Evolutionary conservation across 805 yeast genomes (phyloP), one percentile per base, ranked within the genome.

Genomic region (Pichia paraexigua): DNA sequence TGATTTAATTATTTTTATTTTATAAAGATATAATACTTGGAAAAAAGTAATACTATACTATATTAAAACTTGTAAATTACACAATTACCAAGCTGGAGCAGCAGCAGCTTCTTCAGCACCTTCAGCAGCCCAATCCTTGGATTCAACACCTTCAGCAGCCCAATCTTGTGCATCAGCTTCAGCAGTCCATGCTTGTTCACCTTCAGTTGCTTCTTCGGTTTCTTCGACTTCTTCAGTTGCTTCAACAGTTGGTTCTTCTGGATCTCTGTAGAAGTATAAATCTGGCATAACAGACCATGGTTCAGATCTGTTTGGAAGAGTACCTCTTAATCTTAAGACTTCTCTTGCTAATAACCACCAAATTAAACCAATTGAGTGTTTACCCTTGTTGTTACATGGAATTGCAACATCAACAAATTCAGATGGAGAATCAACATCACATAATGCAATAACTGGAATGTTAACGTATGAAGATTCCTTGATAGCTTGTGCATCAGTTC

Each of bases 231-330:
- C 86, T 60, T 73, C 74, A 62, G 76, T 78, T 59, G 78, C 78
- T 69, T 81, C 82, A 65, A 77, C 82, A 79, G 89, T 96, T 76
- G 87, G 86, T 80, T 94, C 99, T 82, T 92, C 98, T 72, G 99
- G 99, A 82, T 94, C 97, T 85, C 99, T 94, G 97, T 94, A 94
- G 91, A 94, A 94, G 91, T 91, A 94, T 77, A 94, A 85, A 82
- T 94, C 99, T 76, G 98, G 98, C 99, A 94, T 94, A 74, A 94
- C 94, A 66, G 95, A 79, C 99, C 99, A 94, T 76, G 87, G 85
- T 76, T 94, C 88, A 65, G 87, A 73, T 84, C 99, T 90, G 88
- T 87, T 86, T 73, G 95, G 90, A 67, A 94, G 77, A 72, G 90
- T 84, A 73, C 99, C 99, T 82, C 97, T 87, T 77, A 94, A 86